Conservation (phyloP, 1,284 basidiomycete species). For the Papiliotrema nemorosa region DNA sequence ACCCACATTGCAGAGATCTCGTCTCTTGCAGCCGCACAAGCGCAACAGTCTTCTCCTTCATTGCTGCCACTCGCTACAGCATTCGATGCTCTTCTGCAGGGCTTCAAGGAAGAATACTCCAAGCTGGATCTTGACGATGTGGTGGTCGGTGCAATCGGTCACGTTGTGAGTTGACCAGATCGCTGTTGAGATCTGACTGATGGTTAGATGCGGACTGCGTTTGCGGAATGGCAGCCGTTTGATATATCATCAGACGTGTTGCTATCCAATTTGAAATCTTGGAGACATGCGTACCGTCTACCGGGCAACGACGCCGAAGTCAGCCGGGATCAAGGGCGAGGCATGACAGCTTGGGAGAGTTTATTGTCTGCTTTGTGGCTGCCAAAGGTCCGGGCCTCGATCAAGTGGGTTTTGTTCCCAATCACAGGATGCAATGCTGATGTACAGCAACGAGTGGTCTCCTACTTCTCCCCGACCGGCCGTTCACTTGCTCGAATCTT, state of each 20-base stretch:
- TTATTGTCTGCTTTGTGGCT: slow-evolving; percentile 93
- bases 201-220: slow-evolving; percentile 19
- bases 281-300: slow-evolving; percentile 40
- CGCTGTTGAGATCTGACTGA: slow-evolving; percentile 1
- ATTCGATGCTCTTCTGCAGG: slow-evolving; percentile 66
- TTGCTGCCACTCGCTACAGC: slow-evolving; percentile 66
- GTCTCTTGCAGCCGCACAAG: slow-evolving; percentile 60
- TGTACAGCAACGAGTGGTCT: slow-evolving; percentile 75
- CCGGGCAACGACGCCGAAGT: not conserved
- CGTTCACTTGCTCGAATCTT: slow-evolving; percentile 79
- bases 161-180: slow-evolving; percentile 55
- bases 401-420: slow-evolving; percentile 58
- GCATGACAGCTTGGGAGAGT: slow-evolving; percentile 94
- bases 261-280: slow-evolving; percentile 38
- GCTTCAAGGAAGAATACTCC: slow-evolving; percentile 71
- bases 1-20: slow-evolving; percentile 67
- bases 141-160: slow-evolving; percentile 82
- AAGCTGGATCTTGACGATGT: slow-evolving; percentile 81
- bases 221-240: slow-evolving; percentile 43
- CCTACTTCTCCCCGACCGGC: slow-evolving; percentile 68
- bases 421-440: not conserved
- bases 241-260: slow-evolving; percentile 34
- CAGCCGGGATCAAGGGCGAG: slow-evolving; percentile 9
- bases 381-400: slow-evolving; percentile 80
- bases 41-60: slow-evolving; percentile 58